Evolutionary conservation across 352 stramenopile species (phyloP), one percentile per base, ranked within the genome.

Genomic region (Vaucheria bursata): DNA sequence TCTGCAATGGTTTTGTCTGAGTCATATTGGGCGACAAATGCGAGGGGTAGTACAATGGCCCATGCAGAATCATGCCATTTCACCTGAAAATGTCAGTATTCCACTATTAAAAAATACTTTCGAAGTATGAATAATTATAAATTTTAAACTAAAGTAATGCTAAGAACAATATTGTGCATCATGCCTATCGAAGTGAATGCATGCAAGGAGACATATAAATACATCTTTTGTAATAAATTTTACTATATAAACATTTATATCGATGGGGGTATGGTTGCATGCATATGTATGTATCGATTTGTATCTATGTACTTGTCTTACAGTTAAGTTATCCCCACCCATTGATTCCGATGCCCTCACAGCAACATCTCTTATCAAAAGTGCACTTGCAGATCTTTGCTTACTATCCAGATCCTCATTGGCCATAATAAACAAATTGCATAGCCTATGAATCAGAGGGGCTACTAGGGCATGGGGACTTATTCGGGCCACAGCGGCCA

Each of bases 401-500:
- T 37, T 52, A n/a, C 32, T 37, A 37, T 82, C 77, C 31, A 81
- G 68, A 65, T 74, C 77, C 12, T 49, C 50, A 50, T 82, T 64
- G 35, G 77, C 67, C 38, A 59, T 72, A 18, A 36, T n/a, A 64
- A 82, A 82, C 12, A 82, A 38, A 6, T 73, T 45, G 6, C 40
- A 76, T 25, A 82, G 70, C 29, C 69, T 64, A n/a, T 18, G 34
- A 8, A 65, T 52, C 0, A 82, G 77, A 31, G 71, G 79, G 2
- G 71, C 75, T 64, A 84, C 68, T 1, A 65, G 59, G 12, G 66
- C 69, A 31, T 65, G 65, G 4, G 79, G 75, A 36, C 74, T 53
- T 34, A 84, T 37, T 35, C 69, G 25, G 35, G 79, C 71, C 12
- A 84, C 79, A 33, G 64, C 71, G 3, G 79, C 79, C 39, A 84